Conservation (phyloP, 2,329 filamentous ascomycete genomes). For the Exophiala phaeomuriformis region DNA sequence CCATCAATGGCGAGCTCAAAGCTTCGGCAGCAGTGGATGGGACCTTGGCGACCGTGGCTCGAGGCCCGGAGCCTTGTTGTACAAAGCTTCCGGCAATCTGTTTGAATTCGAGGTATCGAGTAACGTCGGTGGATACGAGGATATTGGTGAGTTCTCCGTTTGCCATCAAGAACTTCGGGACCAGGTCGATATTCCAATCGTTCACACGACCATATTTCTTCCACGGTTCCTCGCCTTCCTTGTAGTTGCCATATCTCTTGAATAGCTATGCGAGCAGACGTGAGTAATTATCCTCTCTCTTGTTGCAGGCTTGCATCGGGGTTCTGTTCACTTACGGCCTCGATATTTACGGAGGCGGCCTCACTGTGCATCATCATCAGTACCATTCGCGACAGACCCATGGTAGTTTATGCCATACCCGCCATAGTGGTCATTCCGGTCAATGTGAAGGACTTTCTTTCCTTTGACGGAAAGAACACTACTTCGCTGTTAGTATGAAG, state of each 20-base stretch:
- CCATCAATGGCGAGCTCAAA: constrained; percentile 88
- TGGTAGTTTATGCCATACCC: constrained; percentile 54
- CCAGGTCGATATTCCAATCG: constrained; percentile 99
- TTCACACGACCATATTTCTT: constrained; percentile 94
- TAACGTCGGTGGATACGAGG: constrained; percentile 89
- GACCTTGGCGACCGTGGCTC: constrained; percentile 92
- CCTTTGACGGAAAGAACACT: constrained; percentile 96
- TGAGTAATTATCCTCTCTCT: constrained; percentile 1
- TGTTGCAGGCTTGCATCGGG: neutral
- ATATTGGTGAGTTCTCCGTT: constrained; percentile 98
- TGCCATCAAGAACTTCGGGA: constrained; percentile 97
- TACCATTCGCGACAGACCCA: neutral
- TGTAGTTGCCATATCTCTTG: constrained; percentile 87
- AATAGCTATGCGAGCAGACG: constrained; percentile 60
- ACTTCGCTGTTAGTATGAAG: constrained; percentile 16
- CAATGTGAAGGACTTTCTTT: constrained; percentile 98
- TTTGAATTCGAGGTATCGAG: constrained; percentile 83
- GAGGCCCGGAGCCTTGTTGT: constrained; percentile 73
- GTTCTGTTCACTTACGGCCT: constrained; percentile 58
- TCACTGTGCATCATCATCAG: constrained; percentile 52
- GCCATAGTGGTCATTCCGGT: constrained; percentile 97
- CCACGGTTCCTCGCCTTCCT: constrained; percentile 79
- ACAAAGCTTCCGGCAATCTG: constrained; percentile 95
- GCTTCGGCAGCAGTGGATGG: constrained; percentile 88
- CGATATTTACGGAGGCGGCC: constrained; percentile 92